A percentile compares a stretch with the other conserved stretches of the same genome.
Conservation (phyloP, 2,329 filamentous ascomycete genomes). For the Botrytis tulipae region DNA sequence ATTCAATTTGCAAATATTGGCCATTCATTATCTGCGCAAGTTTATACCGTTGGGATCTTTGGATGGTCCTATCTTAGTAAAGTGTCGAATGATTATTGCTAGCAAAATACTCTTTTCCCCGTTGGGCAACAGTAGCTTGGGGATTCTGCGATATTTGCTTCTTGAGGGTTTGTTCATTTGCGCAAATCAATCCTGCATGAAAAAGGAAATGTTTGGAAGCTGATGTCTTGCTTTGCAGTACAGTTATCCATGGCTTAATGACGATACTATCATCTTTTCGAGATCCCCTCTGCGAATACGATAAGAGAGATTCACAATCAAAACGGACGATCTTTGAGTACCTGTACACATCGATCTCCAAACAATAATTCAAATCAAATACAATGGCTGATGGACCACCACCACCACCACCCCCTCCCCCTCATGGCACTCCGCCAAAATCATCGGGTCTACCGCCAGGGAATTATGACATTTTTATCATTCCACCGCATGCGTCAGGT, state of each 20-base stretch:
- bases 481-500: slow-evolving; percentile 86
- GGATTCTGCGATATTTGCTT: neutral
- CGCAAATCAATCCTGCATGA: neutral
- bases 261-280: neutral
- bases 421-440: slow-evolving; percentile 77
- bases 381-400: slow-evolving; percentile 42
- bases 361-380: slow-evolving; percentile 4
- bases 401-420: slow-evolving; percentile 75
- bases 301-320: neutral
- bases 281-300: slow-evolving; percentile 10
- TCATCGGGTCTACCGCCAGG: slow-evolving; percentile 73
- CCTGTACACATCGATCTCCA: slow-evolving; percentile 5
- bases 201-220: neutral
- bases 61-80: slow-evolving; percentile 10
- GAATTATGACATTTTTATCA: slow-evolving; percentile 96
- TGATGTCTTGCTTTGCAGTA: slow-evolving; percentile 12
- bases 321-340: neutral
- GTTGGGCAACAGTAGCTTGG: neutral
- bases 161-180: neutral
- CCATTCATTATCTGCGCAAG: neutral
- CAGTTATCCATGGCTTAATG: slow-evolving; percentile 2
- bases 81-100: slow-evolving; percentile 7
- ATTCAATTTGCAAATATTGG: neutral
- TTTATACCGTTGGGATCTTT: neutral
- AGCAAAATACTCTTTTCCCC: neutral